These are phyloP conservation scores for Backusella mclennaniae DNA, from an alignment of 192 early-diverging fungal genomes.

Conservation along the genomic window DNA sequence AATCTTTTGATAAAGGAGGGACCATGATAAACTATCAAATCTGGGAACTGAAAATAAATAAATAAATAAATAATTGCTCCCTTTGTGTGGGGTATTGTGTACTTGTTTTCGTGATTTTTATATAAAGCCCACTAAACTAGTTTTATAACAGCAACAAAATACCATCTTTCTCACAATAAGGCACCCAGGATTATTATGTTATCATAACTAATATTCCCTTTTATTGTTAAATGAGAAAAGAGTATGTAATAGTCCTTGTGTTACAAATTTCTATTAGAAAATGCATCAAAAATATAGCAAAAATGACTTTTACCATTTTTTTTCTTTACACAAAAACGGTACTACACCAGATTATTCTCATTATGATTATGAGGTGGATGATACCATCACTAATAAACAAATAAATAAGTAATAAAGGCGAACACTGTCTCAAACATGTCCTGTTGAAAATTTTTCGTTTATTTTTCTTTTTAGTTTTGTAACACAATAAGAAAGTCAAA, in stretches of 20 bases:
- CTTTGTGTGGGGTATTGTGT: neutral
- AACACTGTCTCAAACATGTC: too few species aligned
- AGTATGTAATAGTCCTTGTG: neutral
- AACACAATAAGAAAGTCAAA: neutral
- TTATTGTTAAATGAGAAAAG: neutral
- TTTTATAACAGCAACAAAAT: neutral
- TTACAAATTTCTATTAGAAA: neutral
- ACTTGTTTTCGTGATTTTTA: neutral
- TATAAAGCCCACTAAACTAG: neutral
- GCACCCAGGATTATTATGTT: neutral
- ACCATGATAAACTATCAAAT: neutral
- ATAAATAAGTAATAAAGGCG: neutral
- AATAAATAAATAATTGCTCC: neutral
- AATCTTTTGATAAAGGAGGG: neutral
- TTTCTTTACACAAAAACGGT: neutral
- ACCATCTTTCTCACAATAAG: neutral
- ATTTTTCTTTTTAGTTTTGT: neutral
- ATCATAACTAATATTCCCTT: neutral
- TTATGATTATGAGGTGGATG: neutral
- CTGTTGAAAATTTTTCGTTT: too few species aligned
- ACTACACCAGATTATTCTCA: neutral
- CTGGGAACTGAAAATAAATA: neutral
- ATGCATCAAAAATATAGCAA: neutral
- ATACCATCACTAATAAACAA: conserved; percentile 1
- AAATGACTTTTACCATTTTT: neutral